Conservation (phyloP, 2,329 filamentous ascomycete species). For the Diaporthe vaccinii region DNA sequence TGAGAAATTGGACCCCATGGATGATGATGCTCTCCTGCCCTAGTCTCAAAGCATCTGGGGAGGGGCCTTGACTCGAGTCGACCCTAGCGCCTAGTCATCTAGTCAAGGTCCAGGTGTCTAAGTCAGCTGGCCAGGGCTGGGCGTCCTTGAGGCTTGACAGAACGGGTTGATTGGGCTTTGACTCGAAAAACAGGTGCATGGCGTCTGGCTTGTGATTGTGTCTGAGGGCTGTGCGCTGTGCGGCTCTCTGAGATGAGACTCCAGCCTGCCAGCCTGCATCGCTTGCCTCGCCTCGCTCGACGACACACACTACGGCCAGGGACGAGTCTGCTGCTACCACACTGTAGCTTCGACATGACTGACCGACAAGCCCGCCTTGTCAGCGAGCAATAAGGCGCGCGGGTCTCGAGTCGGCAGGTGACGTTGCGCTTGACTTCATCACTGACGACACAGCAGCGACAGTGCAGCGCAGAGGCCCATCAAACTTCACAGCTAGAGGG, state of each 20-base stretch:
- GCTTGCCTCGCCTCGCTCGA: constrained; percentile 3
- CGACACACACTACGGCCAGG: constrained; percentile 3
- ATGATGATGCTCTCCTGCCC: constrained; percentile 29
- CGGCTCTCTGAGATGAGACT: constrained; percentile 16
- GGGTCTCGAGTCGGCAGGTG: constrained; percentile 27
- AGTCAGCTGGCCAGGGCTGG: constrained; percentile 23
- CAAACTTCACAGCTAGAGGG: constrained; percentile 14
- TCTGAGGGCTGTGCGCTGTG: constrained; percentile 6
- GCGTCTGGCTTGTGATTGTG: constrained; percentile 36
- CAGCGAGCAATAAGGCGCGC: constrained; percentile 15
- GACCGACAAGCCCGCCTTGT: constrained; percentile 17
- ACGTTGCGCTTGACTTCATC: constrained; percentile 31
- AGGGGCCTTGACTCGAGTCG: constrained; percentile 29
- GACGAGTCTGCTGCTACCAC: constrained; percentile 18
- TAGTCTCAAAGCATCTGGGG: constrained; percentile 29
- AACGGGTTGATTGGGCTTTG: constrained; percentile 26
- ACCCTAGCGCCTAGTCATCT: constrained; percentile 15
- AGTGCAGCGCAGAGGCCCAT: constrained; percentile 24
- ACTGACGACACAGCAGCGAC: background rate
- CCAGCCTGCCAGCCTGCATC: background rate
- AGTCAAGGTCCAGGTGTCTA: constrained; percentile 17
- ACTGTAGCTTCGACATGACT: constrained; percentile 28
- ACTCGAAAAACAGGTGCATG: constrained; percentile 15
- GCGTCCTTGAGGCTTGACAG: constrained; percentile 17
- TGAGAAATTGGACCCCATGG: constrained; percentile 28